A percentile compares a stretch with the other conserved stretches of the same genome.
phyloP scores from a whole-genome alignment of 2,329 filamentous ascomycete species.

The Colletotrichum theobromicola region DNA sequence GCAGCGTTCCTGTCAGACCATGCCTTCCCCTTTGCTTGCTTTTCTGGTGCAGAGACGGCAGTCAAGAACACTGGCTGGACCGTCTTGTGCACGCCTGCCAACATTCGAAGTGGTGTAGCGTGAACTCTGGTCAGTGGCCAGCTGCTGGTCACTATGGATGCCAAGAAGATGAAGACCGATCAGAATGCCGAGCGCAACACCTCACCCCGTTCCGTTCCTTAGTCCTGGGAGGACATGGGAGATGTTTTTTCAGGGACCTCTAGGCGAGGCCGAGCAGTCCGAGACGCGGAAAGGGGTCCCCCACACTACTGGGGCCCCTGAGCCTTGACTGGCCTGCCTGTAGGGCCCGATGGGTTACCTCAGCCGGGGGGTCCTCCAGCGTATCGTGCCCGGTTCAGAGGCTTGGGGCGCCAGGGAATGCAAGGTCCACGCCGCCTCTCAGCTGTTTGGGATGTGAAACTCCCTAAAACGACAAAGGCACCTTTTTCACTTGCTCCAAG shows the following conservation, averaged over 20 bases:
- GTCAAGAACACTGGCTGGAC: not conserved
- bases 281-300: slow-evolving; percentile 5
- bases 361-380: not conserved
- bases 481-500: not conserved
- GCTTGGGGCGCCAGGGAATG: not conserved
- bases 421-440: slow-evolving; percentile 7
- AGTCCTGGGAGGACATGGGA: not conserved
- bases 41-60: not conserved
- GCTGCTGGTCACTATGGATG: not conserved
- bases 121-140: not conserved
- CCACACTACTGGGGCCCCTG: slow-evolving; percentile 4
- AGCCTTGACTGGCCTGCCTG: not conserved
- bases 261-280: slow-evolving; percentile 1
- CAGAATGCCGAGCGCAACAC: not conserved
- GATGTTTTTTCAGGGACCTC: slow-evolving; percentile 1
- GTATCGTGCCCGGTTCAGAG: not conserved
- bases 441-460: slow-evolving; percentile 24
- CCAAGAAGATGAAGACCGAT: not conserved
- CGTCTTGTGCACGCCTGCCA: not conserved
- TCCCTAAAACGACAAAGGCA: slow-evolving; percentile 15
- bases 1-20: slow-evolving; percentile 10
- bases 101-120: not conserved
- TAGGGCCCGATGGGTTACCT: not conserved
- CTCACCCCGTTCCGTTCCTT: not conserved
- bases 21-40: not conserved